Conservation (phyloP, 257 asterid genomes). For the Verbascum thapsus region DNA sequence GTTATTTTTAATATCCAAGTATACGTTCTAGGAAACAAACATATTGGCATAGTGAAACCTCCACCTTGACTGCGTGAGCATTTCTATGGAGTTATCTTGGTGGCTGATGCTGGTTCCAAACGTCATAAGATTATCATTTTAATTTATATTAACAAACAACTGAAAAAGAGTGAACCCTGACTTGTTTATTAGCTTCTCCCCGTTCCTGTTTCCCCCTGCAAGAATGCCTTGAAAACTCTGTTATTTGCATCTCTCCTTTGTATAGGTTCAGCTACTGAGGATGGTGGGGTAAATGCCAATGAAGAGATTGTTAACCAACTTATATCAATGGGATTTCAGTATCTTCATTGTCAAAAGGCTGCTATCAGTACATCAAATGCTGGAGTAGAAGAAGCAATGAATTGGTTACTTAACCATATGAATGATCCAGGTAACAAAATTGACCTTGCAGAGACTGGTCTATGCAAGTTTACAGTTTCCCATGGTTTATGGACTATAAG, state of each 20-base stretch:
- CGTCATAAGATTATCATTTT: conserved; percentile 1
- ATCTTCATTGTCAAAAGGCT: conserved; percentile 91
- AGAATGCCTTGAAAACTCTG: conserved; percentile 9
- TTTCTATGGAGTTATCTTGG: conserved; percentile 13
- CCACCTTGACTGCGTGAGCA: neutral
- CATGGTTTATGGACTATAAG: conserved; percentile 15
- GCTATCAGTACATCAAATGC: conserved; percentile 75
- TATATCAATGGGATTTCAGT: conserved; percentile 77
- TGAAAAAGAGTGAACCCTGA: neutral
- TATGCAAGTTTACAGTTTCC: conserved; percentile 4
- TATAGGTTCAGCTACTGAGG: conserved; percentile 50
- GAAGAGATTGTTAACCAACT: conserved; percentile 83
- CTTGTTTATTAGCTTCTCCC: neutral
- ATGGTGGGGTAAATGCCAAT: conserved; percentile 46
- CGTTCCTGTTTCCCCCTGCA: neutral
- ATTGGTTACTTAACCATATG: conserved; percentile 89
- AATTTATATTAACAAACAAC: conserved; percentile 2
- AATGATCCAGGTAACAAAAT: conserved; percentile 70
- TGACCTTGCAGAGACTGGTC: conserved; percentile 25
- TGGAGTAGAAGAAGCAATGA: conserved; percentile 89
- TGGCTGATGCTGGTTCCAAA: conserved; percentile 17
- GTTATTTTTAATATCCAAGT: neutral
- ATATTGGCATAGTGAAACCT: neutral
- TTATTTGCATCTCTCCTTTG: conserved; percentile 22
- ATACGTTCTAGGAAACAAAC: neutral